phyloP scores from a whole-genome alignment of 768 basidiomycete genomes.

The Ramaria sp. region DNA sequence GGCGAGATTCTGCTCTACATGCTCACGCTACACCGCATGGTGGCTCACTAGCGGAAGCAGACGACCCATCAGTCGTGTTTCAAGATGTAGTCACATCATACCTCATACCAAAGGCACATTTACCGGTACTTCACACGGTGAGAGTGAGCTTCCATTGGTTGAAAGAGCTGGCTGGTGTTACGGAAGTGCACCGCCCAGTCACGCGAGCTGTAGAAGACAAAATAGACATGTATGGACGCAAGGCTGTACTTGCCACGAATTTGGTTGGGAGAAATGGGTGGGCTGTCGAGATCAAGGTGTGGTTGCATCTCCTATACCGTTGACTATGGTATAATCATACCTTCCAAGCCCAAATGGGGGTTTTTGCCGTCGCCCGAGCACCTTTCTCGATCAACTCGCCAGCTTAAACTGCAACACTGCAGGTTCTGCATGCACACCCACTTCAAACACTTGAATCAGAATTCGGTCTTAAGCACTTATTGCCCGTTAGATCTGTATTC shows the following conservation, averaged over 20 bases:
- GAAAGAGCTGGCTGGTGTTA: conserved; percentile 33
- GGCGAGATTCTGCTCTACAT: conserved; percentile 1
- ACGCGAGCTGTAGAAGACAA: conserved; percentile 39
- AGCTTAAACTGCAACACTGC: conserved; percentile 63
- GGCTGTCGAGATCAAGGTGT: conserved; percentile 95
- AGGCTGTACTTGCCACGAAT: conserved; percentile 72
- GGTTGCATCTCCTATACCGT: conserved; percentile 9
- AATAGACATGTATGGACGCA: conserved; percentile 44
- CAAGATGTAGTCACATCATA: conserved; percentile 52
- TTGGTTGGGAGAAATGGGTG: conserved; percentile 56
- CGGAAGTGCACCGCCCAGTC: conserved; percentile 43
- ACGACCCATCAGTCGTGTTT: conserved; percentile 40
- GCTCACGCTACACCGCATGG: conserved; percentile 28
- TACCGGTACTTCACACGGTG: conserved; percentile 49
- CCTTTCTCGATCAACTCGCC: conserved; percentile 46
- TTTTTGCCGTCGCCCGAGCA: conserved; percentile 63
- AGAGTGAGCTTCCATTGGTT: conserved; percentile 47
- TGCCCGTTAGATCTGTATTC: conserved; percentile 93
- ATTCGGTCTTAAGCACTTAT: conserved; percentile 36
- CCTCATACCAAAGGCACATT: conserved; percentile 48
- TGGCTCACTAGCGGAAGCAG: conserved; percentile 22
- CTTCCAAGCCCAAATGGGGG: conserved; percentile 86
- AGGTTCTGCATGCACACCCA: conserved; percentile 86
- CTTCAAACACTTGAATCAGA: conserved; percentile 32
- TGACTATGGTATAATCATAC: neutral